Conservation (phyloP, 768 basidiomycete genomes). For the Amanita pallidorosea region DNA sequence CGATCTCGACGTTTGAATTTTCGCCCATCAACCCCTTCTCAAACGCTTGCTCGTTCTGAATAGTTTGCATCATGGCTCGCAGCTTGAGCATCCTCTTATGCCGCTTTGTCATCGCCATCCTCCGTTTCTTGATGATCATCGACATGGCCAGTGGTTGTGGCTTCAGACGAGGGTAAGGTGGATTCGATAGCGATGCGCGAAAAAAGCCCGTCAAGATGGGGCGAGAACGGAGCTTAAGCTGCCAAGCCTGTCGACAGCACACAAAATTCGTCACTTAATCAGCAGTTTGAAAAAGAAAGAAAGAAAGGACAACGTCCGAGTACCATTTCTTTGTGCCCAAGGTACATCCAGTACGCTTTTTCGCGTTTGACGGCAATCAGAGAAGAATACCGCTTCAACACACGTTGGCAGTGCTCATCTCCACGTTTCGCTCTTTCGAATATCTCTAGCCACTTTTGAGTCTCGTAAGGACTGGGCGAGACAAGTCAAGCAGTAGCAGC, state of each 20-base stretch:
- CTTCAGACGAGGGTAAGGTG: conserved; percentile 67
- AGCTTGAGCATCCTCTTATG: conserved; percentile 22
- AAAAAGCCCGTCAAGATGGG: conserved; percentile 69
- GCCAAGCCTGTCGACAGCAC: conserved; percentile 38
- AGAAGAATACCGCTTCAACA: conserved; percentile 48
- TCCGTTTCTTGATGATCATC: conserved; percentile 51
- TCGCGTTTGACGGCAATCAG: conserved; percentile 42
- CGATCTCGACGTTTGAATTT: too few species aligned
- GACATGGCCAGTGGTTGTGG: conserved; percentile 70
- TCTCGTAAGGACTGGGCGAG: neutral
- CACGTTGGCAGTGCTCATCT: conserved; percentile 29
- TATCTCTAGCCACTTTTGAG: conserved; percentile 45
- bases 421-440: conserved; percentile 47
- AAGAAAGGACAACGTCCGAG: conserved; percentile 9
- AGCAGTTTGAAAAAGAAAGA: neutral
- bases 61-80: conserved; percentile 17
- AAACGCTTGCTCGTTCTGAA: conserved; percentile 24
- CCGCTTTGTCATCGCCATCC: conserved; percentile 28
- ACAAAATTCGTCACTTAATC: neutral
- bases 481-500: too few species aligned
- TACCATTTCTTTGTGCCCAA: conserved; percentile 44
- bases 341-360: conserved; percentile 34
- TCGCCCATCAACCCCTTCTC: conserved; percentile 18
- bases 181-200: conserved; percentile 52
- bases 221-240: conserved; percentile 37